Evolutionary conservation across 345 rosid genomes (phyloP).

Genomic region (Brassica carinata): DNA sequence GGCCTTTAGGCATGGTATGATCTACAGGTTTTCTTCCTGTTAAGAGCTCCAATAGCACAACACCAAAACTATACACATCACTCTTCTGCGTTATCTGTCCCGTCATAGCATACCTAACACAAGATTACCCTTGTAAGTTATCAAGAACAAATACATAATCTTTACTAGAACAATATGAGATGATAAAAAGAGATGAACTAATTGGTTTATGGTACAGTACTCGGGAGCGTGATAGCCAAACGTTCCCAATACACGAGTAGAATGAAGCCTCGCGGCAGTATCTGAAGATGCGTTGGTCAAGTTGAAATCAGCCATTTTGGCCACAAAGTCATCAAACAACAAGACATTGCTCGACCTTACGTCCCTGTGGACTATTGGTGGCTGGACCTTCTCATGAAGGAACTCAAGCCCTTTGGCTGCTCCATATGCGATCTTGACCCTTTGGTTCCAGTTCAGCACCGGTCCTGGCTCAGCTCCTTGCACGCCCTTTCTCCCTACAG

Average conservation of each 20-base stretch:
- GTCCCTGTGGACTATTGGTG: conserved; percentile 89
- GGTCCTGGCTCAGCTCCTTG: conserved; percentile 98
- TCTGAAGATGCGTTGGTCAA: conserved; percentile 87
- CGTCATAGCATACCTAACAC: conserved; percentile 95
- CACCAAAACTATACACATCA: conserved; percentile 97
- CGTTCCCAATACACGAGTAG: conserved; percentile 95
- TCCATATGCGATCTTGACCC: conserved; percentile 87
- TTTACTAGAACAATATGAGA: neutral
- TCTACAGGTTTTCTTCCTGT: conserved; percentile 99
- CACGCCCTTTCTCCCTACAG: conserved; percentile 87
- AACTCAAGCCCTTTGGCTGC: conserved; percentile 94
- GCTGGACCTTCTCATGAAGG: conserved; percentile 94
- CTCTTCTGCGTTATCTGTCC: conserved; percentile 98
- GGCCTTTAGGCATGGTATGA: conserved; percentile 99
- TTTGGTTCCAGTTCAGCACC: conserved; percentile 79
- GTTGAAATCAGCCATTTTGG: conserved; percentile 95
- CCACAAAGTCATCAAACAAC: conserved; percentile 69
- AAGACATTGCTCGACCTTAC: conserved; percentile 96
- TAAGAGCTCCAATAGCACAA: conserved; percentile 90
- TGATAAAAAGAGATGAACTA: neutral
- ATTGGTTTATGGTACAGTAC: conserved; percentile 38
- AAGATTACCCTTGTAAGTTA: neutral
- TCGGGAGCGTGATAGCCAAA: conserved; percentile 99
- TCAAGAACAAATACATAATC: neutral
- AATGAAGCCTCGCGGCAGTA: conserved; percentile 90